Evolutionary conservation across 225 moss, liverwort and hornwort species (phyloP).

Genomic region (Polytrichum commune): DNA sequence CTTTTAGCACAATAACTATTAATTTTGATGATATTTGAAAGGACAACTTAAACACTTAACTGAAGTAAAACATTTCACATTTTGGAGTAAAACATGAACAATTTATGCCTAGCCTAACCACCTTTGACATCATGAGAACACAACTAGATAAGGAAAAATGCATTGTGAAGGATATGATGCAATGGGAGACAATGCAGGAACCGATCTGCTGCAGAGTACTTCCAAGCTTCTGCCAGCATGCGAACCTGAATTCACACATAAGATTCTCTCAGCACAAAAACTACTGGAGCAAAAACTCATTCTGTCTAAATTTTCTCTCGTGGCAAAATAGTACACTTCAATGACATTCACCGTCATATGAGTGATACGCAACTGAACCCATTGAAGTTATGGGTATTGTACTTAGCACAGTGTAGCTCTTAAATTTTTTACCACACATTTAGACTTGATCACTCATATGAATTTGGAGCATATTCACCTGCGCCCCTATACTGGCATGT

Average conservation of each 20-base stretch:
- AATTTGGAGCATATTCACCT: conserved; percentile 33
- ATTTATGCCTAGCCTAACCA: too few species aligned
- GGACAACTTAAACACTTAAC: not conserved
- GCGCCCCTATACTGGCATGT: conserved; percentile 72
- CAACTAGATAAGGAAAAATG: not conserved
- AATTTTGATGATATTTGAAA: not conserved
- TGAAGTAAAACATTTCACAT: not conserved
- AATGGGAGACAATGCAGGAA: conserved; percentile 91
- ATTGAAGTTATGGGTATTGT: too few species aligned
- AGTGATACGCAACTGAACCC: too few species aligned
- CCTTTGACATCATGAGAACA: too few species aligned
- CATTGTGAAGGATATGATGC: conserved; percentile 69
- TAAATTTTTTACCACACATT: too few species aligned
- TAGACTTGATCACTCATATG: too few species aligned
- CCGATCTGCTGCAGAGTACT: conserved; percentile 66
- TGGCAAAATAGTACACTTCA: too few species aligned
- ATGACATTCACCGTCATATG: too few species aligned
- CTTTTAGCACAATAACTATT: too few species aligned
- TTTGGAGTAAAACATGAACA: not conserved
- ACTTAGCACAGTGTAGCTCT: too few species aligned
- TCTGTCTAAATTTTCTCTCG: too few species aligned
- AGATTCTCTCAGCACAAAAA: not conserved
- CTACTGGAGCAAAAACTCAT: not conserved
- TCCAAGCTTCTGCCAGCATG: conserved; percentile 82
- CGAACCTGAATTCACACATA: conserved; percentile 45